Conservation (phyloP, 225 moss, liverwort and hornwort species). For the Polytrichum formosum region DNA sequence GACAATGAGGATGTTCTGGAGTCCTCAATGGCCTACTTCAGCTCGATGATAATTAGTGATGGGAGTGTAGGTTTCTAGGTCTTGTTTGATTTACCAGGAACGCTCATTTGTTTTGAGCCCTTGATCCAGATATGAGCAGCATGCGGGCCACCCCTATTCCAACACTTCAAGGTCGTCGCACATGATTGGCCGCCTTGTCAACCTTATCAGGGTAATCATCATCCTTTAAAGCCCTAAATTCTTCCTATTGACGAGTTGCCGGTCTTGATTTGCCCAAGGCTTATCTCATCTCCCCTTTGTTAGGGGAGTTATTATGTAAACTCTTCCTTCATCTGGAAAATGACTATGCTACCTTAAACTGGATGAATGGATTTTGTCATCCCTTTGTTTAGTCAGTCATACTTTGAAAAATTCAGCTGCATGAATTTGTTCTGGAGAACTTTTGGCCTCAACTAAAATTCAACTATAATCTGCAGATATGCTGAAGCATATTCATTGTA, state of each 20-base stretch:
- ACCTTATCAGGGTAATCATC: conserved; percentile 67
- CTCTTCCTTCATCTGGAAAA: too few relatives aligned
- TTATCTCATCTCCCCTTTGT: background rate
- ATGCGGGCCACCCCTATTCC: conserved; percentile 72
- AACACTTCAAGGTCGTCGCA: conserved; percentile 87
- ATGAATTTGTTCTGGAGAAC: too few relatives aligned
- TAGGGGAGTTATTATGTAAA: background rate
- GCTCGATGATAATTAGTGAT: conserved; percentile 9
- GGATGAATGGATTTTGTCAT: too few relatives aligned
- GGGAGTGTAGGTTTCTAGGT: background rate
- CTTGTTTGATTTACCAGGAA: background rate
- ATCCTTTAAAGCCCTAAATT: background rate
- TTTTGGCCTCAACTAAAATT: too few relatives aligned
- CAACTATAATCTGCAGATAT: too few relatives aligned
- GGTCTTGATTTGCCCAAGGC: background rate
- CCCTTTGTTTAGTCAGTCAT: too few relatives aligned
- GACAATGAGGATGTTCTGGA: background rate
- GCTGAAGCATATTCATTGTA: too few relatives aligned
- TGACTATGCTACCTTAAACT: too few relatives aligned
- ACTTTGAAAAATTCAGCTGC: too few relatives aligned
- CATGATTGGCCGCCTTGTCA: conserved; percentile 82
- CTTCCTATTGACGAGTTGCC: background rate
- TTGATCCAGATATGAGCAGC: conserved; percentile 76
- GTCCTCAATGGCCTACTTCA: background rate
- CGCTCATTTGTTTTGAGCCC: conserved; percentile 10